Evolutionary conservation across 352 stramenopile genomes (phyloP).

Genomic region (Pythium aristosporum): DNA sequence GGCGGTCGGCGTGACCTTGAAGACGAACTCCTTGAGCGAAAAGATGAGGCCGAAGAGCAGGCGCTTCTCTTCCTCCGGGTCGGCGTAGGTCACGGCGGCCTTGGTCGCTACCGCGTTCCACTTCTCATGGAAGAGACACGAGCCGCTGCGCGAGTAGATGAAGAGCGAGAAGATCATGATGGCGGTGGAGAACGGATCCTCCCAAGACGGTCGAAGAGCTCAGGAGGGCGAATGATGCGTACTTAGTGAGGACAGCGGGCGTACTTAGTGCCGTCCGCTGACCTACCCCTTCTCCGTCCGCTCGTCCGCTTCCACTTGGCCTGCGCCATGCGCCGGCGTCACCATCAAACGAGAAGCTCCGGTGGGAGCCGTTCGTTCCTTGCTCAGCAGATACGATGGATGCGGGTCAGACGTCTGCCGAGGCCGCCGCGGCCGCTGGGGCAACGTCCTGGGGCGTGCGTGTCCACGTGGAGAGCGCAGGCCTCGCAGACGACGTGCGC

Average conservation of each 20-base stretch:
- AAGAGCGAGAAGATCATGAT: conserved; percentile 92
- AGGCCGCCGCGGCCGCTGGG: not conserved
- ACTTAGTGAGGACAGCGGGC: not conserved
- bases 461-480: conserved; percentile 18
- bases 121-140: conserved; percentile 91
- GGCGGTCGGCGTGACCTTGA: conserved; percentile 66
- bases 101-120: conserved; percentile 68
- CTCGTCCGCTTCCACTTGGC: conserved; percentile 9
- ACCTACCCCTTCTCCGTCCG: conserved; percentile 12
- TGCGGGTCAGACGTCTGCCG: not conserved
- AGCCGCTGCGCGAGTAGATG: conserved; percentile 89
- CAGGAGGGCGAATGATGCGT: not conserved
- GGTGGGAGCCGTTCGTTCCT: not conserved
- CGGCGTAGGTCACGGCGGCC: conserved; percentile 60
- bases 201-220: not conserved
- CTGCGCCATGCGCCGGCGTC: not conserved
- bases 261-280: conserved; percentile 15
- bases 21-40: conserved; percentile 89
- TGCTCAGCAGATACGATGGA: conserved; percentile 9
- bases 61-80: conserved; percentile 89
- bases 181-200: not conserved
- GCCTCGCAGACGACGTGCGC: not conserved
- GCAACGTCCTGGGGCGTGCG: conserved; percentile 5
- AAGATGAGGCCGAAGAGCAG: conserved; percentile 92
- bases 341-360: conserved; percentile 1